phyloP scores from a whole-genome alignment of 257 asterid genomes.

The Prunella vulgaris region DNA sequence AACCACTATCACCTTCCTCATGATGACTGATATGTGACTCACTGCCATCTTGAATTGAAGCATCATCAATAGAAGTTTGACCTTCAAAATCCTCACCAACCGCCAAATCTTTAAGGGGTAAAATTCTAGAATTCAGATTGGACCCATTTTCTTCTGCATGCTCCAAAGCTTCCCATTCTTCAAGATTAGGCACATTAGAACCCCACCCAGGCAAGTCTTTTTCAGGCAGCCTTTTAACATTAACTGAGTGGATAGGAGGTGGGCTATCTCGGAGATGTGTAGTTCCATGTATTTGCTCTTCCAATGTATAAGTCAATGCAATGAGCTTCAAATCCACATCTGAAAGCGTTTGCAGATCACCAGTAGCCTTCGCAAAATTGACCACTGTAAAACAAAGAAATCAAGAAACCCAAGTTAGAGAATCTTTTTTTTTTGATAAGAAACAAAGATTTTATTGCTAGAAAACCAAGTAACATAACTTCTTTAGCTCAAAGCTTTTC shows the following conservation, averaged over 20 bases:
- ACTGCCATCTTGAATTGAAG: slow-evolving; percentile 36
- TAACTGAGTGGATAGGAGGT: slow-evolving; percentile 72
- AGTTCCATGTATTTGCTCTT: slow-evolving; percentile 80
- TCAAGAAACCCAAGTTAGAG: slow-evolving; percentile 4
- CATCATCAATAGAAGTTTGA: slow-evolving; percentile 37
- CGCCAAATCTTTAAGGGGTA: slow-evolving; percentile 66
- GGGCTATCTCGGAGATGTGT: slow-evolving; percentile 76
- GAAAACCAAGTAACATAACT: not conserved
- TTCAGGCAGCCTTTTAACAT: slow-evolving; percentile 86
- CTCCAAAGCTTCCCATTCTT: slow-evolving; percentile 97
- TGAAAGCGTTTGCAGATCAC: slow-evolving; percentile 96
- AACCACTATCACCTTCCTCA: slow-evolving; percentile 36
- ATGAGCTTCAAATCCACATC: slow-evolving; percentile 97
- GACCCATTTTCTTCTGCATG: slow-evolving; percentile 46
- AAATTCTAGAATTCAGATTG: slow-evolving; percentile 57
- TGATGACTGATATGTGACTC: slow-evolving; percentile 37
- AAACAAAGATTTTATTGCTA: too few species aligned
- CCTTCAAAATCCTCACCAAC: slow-evolving; percentile 40
- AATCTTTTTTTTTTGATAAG: too few species aligned
- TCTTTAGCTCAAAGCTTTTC: not conserved
- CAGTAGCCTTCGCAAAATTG: slow-evolving; percentile 89
- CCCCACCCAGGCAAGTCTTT: slow-evolving; percentile 99
- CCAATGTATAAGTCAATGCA: slow-evolving; percentile 81
- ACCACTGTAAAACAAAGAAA: slow-evolving; percentile 49
- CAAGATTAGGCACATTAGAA: slow-evolving; percentile 79